Percentiles rank a stretch among this genome's conserved stretches.
Conservation (phyloP, 208 protist genomes). For the Crithidia acanthocephali region DNA sequence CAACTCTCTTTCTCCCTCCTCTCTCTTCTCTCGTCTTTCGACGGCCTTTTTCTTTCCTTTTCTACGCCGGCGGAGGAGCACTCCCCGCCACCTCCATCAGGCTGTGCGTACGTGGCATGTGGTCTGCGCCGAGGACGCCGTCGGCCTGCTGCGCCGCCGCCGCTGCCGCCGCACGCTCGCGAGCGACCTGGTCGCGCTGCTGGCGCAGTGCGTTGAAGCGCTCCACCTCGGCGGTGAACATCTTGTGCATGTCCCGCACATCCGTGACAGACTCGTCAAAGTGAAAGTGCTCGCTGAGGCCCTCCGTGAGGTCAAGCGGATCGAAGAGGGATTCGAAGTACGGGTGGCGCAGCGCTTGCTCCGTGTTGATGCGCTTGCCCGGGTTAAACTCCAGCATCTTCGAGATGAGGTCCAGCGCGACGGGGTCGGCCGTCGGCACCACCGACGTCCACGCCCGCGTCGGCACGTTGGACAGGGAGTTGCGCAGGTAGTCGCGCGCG, state of each 20-base stretch:
- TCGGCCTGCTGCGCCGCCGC: conserved; percentile 36
- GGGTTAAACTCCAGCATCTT: conserved; percentile 90
- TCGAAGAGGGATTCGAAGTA: conserved; percentile 88
- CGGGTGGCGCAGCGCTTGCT: conserved; percentile 89
- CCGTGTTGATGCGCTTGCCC: conserved; percentile 73
- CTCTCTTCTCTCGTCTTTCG: not conserved
- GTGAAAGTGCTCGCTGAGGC: conserved; percentile 81
- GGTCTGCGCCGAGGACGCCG: conserved; percentile 60
- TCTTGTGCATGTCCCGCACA: conserved; percentile 71
- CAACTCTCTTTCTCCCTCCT: not conserved
- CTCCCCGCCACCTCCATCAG: conserved; percentile 81
- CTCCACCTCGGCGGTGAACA: conserved; percentile 74
- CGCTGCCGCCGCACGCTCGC: conserved; percentile 54
- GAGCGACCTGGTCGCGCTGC: conserved; percentile 50
- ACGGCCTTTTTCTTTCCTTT: not conserved
- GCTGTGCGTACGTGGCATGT: conserved; percentile 84
- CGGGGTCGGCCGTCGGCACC: conserved; percentile 67
- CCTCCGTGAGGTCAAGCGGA: conserved; percentile 76
- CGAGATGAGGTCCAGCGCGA: conserved; percentile 81
- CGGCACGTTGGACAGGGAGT: conserved; percentile 69
- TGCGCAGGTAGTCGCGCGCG: conserved; percentile 85
- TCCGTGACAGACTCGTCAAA: conserved; percentile 77
- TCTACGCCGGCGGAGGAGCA: conserved; percentile 21
- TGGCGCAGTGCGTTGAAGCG: conserved; percentile 71
- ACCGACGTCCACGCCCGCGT: conserved; percentile 59